These are phyloP conservation scores for Wakefieldia striispora DNA, from an alignment of 768 basidiomycete species.

Conservation along the genomic window DNA sequence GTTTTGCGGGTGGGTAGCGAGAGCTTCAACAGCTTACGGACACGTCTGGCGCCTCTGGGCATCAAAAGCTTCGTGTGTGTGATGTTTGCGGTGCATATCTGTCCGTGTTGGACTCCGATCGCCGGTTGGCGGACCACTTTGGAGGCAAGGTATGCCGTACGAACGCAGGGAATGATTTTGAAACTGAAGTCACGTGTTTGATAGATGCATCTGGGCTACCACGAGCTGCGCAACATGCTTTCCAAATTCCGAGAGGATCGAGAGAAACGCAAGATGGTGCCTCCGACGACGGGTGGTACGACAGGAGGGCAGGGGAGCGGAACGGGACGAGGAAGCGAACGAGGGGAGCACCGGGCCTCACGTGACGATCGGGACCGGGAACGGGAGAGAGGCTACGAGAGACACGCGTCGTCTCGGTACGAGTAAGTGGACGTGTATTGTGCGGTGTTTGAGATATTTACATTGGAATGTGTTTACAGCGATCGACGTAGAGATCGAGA, in stretches of 20 bases:
- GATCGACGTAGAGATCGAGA: slow-evolving; percentile 72
- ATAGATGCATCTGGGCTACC: slow-evolving; percentile 99
- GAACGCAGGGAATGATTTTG: slow-evolving; percentile 17
- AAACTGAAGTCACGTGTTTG: slow-evolving; percentile 30
- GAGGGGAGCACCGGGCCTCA: slow-evolving; percentile 54
- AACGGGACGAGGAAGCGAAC: slow-evolving; percentile 41
- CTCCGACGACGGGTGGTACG: slow-evolving; percentile 40
- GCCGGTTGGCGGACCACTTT: slow-evolving; percentile 98
- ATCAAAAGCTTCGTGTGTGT: slow-evolving; percentile 99
- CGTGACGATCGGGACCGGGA: slow-evolving; percentile 70
- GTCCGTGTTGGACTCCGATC: slow-evolving; percentile 95
- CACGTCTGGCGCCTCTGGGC: slow-evolving; percentile 98
- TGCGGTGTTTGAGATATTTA: slow-evolving; percentile 16
- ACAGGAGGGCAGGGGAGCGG: slow-evolving; percentile 37
- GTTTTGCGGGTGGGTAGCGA: slow-evolving; percentile 46
- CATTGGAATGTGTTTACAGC: slow-evolving; percentile 32
- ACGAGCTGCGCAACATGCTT: slow-evolving; percentile 94
- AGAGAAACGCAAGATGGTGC: slow-evolving; percentile 69
- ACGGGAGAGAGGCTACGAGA: slow-evolving; percentile 66
- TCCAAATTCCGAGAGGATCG: slow-evolving; percentile 88
- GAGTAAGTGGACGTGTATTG: slow-evolving; percentile 51
- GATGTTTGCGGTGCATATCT: slow-evolving; percentile 99
- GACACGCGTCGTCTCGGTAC: slow-evolving; percentile 67
- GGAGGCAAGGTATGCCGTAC: slow-evolving; percentile 84
- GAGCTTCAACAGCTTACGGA: slow-evolving; percentile 96